Base-by-base conservation (phyloP, 2,329 filamentous ascomycete genomes). In the Paraphaeosphaeria minitans region DNA sequence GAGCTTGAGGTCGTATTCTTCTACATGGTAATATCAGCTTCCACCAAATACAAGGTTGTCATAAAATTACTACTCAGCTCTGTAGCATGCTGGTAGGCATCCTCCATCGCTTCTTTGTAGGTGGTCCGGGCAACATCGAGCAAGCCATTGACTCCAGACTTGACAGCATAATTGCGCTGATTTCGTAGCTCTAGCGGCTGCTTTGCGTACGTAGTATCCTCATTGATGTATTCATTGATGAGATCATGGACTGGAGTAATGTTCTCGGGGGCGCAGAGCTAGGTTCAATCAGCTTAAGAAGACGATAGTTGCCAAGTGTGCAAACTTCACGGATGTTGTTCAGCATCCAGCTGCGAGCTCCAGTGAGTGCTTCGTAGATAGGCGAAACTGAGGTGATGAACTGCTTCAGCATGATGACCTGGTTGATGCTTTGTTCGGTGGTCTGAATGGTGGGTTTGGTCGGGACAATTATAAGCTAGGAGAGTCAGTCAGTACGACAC, bases 121-220 rank as follows among this genome's bases (percentile, higher is more conserved):
- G 92, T 92, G 68, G 93, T 89, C 5, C 93, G 86, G 35, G 92
- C 91, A 39, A 97, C 90, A 76, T 97, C 94, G 4, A 98, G 85
- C 57, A 97, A 84, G 2, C 91, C 91, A 66, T 92, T 93, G 43
- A 95, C 87, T 0, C 92, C 91, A 47, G 92, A 87, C 84, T 90
- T 95, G 33, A 98, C 89, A 22, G 94, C 94, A 78, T 96, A 97
- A 0, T 90, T 91, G 62, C 94, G 84, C 72, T 98, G 94, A 61
- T 97, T 96, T 14, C 93, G 86, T 57, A 97, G 81, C 61, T 97
- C 94, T 4, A 98, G 82, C 0, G 95, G 89, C 22, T 89, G 87
- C 48, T 84, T 91, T 58, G 91, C 89, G 66, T 90, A 96, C 0
- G 83, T 85, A 0, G 93, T 91, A 71, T 97, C 91, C 9, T 90